Percentiles rank a stretch among this genome's conserved stretches.
Evolutionary conservation across 1,139 yeast genomes (phyloP).

Genomic region (Citeromyces hawaiiensis): DNA sequence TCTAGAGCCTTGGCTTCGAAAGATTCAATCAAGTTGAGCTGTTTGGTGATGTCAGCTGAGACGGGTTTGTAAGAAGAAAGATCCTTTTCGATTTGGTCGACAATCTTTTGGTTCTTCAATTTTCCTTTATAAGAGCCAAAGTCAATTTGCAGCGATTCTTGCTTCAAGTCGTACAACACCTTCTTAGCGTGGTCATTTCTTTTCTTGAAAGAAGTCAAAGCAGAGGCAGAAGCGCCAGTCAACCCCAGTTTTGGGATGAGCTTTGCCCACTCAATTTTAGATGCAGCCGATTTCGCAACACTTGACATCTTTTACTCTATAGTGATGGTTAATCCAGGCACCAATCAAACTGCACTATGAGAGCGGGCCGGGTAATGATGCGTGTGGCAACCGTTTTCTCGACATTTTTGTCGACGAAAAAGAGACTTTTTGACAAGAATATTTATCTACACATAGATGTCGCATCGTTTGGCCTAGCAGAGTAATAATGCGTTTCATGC

Average conservation of each 20-base stretch:
- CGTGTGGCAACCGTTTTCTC: neutral
- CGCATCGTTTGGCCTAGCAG: no score
- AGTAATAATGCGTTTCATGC: no score
- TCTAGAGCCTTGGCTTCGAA: conserved; percentile 93
- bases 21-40: conserved; percentile 81
- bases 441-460: no score
- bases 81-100: conserved; percentile 71
- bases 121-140: conserved; percentile 67
- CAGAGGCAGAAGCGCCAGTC: conserved; percentile 83
- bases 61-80: conserved; percentile 69
- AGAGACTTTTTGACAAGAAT: no score
- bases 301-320: conserved; percentile 11
- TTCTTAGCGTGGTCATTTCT: conserved; percentile 97
- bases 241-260: conserved; percentile 81
- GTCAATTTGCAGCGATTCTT: conserved; percentile 69
- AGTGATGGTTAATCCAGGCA: neutral
- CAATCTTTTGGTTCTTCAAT: conserved; percentile 71
- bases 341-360: neutral
- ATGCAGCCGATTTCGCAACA: conserved; percentile 51
- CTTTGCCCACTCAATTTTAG: conserved; percentile 92
- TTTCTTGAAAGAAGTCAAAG: conserved; percentile 89
- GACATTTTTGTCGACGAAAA: neutral
- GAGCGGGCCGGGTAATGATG: neutral
- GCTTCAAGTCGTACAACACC: conserved; percentile 52
- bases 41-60: conserved; percentile 77